Percentiles rank a stretch among this genome's conserved stretches.
phyloP scores from a whole-genome alignment of 139 green algal species.

The Gonium pectorale region DNA sequence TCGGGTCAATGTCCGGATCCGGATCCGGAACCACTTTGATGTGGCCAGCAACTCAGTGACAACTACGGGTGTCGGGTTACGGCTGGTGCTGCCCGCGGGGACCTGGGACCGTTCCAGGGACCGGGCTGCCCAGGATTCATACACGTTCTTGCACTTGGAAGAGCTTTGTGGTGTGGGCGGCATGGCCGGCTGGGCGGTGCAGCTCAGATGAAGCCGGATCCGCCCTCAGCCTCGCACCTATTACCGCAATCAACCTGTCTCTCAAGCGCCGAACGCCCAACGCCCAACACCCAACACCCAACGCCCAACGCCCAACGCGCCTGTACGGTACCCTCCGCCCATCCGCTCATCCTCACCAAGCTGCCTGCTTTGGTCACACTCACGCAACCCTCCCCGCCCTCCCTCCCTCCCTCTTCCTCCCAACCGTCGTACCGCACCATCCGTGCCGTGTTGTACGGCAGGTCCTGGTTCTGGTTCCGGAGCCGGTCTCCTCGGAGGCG shows the following conservation, averaged over 20 bases:
- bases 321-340: neutral
- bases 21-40: neutral
- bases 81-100: no score
- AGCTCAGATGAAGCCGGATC: no score
- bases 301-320: neutral
- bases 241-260: no score
- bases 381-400: neutral
- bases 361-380: neutral
- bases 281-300: neutral
- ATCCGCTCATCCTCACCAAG: neutral
- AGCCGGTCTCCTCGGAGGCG: neutral
- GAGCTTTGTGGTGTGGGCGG: no score
- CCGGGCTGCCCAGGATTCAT: no score
- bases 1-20: neutral
- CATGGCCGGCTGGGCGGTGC: no score
- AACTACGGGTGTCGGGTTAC: neutral
- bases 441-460: neutral
- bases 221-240: no score
- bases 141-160: no score
- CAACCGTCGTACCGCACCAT: neutral
- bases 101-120: no score
- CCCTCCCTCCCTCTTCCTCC: no score
- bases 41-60: neutral
- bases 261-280: neutral
- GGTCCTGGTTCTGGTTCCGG: neutral